Percentiles rank a stretch among this genome's conserved stretches.
Evolutionary conservation across 1,139 yeast species (phyloP).

Genomic region (Yamadazyma mexicana): DNA sequence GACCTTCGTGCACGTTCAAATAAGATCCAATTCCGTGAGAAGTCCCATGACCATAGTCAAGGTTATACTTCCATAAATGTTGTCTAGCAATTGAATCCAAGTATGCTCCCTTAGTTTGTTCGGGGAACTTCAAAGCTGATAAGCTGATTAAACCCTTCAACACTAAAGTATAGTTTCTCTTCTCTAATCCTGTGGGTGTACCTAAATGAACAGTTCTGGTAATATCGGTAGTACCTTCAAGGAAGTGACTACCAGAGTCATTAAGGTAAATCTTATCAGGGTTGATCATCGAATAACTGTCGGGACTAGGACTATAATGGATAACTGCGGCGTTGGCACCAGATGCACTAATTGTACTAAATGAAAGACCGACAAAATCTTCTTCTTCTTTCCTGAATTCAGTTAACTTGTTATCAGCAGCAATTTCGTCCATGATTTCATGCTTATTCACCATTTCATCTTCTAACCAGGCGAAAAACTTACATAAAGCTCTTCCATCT

Average conservation of each 20-base stretch:
- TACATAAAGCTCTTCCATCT: conserved; percentile 82
- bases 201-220: conserved; percentile 90
- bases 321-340: conserved; percentile 94
- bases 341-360: conserved; percentile 88
- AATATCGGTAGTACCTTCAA: conserved; percentile 95
- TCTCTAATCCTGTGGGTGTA: conserved; percentile 66
- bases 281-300: conserved; percentile 64
- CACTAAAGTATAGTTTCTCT: conserved; percentile 79
- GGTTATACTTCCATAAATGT: conserved; percentile 78
- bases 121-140: conserved; percentile 78
- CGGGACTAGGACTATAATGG: conserved; percentile 72
- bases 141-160: conserved; percentile 89
- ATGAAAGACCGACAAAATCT: conserved; percentile 79
- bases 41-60: conserved; percentile 95
- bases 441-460: conserved; percentile 53
- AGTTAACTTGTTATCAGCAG: conserved; percentile 70
- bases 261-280: conserved; percentile 78
- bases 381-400: conserved; percentile 62
- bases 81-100: conserved; percentile 91
- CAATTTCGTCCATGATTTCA: conserved; percentile 70
- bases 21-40: conserved; percentile 97
- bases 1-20: conserved; percentile 95
- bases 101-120: conserved; percentile 78
- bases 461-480: conserved; percentile 88
- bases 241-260: conserved; percentile 92